Conservation (phyloP, 805 yeast genomes). For the Wickerhamiella parazyma region DNA sequence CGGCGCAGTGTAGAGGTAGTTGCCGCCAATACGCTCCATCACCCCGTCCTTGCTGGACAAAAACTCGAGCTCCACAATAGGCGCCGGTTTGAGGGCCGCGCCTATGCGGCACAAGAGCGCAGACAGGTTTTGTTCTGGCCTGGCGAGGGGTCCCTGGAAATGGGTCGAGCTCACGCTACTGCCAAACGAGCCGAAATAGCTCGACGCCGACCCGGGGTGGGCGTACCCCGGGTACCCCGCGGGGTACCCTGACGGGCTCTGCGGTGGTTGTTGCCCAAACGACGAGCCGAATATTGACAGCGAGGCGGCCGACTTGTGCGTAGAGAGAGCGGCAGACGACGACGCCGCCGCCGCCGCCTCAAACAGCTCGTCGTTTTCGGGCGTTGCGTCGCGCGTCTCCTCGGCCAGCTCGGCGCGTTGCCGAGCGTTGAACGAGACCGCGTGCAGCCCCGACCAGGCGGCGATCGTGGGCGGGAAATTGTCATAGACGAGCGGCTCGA, state of each 20-base stretch:
- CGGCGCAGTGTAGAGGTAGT: conserved; percentile 24
- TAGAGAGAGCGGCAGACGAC: background rate
- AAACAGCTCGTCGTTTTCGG: background rate
- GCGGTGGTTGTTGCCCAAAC: too few relatives aligned
- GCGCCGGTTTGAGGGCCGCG: background rate
- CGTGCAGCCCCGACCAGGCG: conserved; percentile 38
- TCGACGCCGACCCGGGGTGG: too few relatives aligned
- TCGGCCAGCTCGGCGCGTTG: background rate
- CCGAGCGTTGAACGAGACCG: background rate
- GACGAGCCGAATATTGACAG: background rate
- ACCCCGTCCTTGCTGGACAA: conserved; percentile 26
- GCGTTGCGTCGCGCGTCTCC: background rate
- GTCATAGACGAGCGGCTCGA: conserved; percentile 34
- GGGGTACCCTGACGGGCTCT: too few relatives aligned
- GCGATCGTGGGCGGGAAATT: conserved; percentile 38
- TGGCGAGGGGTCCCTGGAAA: background rate
- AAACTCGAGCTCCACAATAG: conserved; percentile 33
- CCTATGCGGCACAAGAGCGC: background rate
- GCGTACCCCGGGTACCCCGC: too few relatives aligned
- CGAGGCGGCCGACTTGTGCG: background rate
- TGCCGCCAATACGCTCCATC: conserved; percentile 14
- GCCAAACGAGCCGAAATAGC: background rate
- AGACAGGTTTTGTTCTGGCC: conserved; percentile 1
- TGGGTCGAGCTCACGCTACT: background rate
- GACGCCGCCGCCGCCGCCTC: too few relatives aligned